Evolutionary conservation across 2,329 filamentous ascomycete genomes (phyloP).

Genomic region (Fusarium floridanum): DNA sequence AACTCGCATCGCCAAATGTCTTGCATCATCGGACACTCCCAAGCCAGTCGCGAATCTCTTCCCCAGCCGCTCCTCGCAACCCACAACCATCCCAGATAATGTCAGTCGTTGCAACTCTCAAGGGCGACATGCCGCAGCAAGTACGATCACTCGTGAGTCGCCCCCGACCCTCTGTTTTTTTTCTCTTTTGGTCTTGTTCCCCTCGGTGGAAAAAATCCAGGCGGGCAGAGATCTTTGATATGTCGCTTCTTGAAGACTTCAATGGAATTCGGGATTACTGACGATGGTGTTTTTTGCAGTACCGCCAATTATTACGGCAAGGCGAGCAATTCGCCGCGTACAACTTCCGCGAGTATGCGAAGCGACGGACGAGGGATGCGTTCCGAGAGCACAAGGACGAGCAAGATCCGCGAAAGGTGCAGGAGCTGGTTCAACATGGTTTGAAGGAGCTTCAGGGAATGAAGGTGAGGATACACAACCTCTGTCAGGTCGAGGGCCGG

Average conservation of each 20-base stretch:
- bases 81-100: slow-evolving; percentile 52
- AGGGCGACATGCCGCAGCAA: slow-evolving; percentile 69
- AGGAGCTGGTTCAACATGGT: slow-evolving; percentile 91
- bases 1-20: slow-evolving; percentile 41
- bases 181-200: neutral
- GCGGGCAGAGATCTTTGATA: slow-evolving; percentile 23
- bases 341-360: slow-evolving; percentile 98
- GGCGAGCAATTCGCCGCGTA: slow-evolving; percentile 90
- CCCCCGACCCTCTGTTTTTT: neutral
- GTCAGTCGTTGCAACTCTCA: slow-evolving; percentile 56
- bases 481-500: no score
- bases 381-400: slow-evolving; percentile 85
- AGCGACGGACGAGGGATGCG: slow-evolving; percentile 88
- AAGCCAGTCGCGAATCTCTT: slow-evolving; percentile 39
- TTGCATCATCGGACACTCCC: slow-evolving; percentile 47
- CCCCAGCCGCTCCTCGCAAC: slow-evolving; percentile 20
- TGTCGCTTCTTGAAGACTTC: slow-evolving; percentile 1
- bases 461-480: slow-evolving; percentile 73
- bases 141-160: slow-evolving; percentile 68
- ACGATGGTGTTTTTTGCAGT: slow-evolving; percentile 66
- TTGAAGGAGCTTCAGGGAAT: slow-evolving; percentile 87
- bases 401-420: slow-evolving; percentile 80
- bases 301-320: slow-evolving; percentile 90
- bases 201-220: slow-evolving; percentile 14
- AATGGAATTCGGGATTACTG: slow-evolving; percentile 22